Conservation (phyloP, 192 early-diverging fungal species). For the Podila epicladia region DNA sequence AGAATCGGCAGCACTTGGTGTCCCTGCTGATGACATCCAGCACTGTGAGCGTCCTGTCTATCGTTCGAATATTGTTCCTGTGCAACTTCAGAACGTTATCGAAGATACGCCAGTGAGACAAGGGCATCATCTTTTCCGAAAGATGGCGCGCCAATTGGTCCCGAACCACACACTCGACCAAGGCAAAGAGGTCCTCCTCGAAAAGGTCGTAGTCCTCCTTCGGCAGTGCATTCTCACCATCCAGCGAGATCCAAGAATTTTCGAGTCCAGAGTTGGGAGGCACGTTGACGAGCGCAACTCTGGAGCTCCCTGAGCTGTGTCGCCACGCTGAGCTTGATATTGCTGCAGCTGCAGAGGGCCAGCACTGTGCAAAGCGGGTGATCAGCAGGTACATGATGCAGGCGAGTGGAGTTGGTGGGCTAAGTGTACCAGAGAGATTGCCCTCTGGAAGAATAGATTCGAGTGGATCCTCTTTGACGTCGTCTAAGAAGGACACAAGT, state of each 20-base stretch:
- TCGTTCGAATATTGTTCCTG: background rate
- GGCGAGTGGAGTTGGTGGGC: slow-evolving; percentile 1
- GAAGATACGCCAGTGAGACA: slow-evolving; percentile 22
- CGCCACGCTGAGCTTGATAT: background rate
- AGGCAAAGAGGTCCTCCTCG: slow-evolving; percentile 13
- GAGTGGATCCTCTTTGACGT: slow-evolving; percentile 13
- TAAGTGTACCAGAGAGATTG: background rate
- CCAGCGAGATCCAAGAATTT: background rate
- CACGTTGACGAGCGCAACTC: background rate
- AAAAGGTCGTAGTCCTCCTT: slow-evolving; percentile 14
- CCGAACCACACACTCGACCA: slow-evolving; percentile 7
- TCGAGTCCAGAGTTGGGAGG: background rate
- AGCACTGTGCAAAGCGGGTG: background rate
- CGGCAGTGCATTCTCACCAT: background rate
- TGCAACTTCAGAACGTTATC: slow-evolving; percentile 11
- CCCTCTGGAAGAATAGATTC: background rate
- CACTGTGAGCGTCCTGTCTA: slow-evolving; percentile 7
- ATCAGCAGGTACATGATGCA: slow-evolving; percentile 26
- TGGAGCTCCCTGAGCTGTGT: background rate
- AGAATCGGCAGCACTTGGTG: slow-evolving; percentile 14
- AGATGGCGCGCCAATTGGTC: slow-evolving; percentile 7
- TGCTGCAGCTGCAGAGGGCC: background rate
- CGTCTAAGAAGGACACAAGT: slow-evolving; percentile 17
- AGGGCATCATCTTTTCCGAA: background rate
- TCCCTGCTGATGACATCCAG: slow-evolving; percentile 18